Conservation (phyloP, 371 early-diverging fungal genomes). For the Apophysomyces ossiformis region DNA sequence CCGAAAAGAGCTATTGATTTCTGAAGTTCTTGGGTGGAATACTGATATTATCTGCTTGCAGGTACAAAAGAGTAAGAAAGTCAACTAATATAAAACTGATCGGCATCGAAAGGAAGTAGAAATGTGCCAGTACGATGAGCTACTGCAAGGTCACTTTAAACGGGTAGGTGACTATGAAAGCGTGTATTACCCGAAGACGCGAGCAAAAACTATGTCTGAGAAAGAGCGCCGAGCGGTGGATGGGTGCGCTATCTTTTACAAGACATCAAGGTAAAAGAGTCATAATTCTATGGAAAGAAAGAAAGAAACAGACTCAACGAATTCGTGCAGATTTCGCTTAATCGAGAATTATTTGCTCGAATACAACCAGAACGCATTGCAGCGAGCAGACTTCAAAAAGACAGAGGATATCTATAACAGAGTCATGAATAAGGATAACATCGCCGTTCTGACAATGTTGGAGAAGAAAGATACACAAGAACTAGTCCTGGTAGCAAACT, state of each 20-base stretch:
- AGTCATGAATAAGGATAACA: constrained; percentile 97
- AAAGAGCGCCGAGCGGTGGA: constrained; percentile 90
- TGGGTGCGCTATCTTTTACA: constrained; percentile 98
- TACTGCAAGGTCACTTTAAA: constrained; percentile 76
- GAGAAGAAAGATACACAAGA: constrained; percentile 78
- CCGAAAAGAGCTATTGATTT: constrained; percentile 89
- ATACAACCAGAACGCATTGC: constrained; percentile 93
- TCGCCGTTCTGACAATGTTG: constrained; percentile 88
- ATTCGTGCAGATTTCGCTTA: constrained; percentile 65
- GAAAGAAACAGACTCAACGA: neutral
- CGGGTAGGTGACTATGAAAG: constrained; percentile 88
- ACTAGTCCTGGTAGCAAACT: constrained; percentile 87
- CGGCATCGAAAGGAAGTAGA: constrained; percentile 79
- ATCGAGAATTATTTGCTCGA: constrained; percentile 86
- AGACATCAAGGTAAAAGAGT: constrained; percentile 69
- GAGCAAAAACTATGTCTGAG: constrained; percentile 93
- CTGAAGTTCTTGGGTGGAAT: constrained; percentile 87
- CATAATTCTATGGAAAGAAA: neutral
- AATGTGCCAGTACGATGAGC: constrained; percentile 83
- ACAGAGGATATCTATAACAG: constrained; percentile 95
- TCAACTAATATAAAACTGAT: too few relatives aligned
- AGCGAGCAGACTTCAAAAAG: constrained; percentile 86
- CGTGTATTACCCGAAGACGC: constrained; percentile 93
- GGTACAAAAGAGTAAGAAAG: constrained; percentile 54
- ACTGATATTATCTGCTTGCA: constrained; percentile 97